Evolutionary conservation across 768 basidiomycete species (phyloP), one percentile per base, ranked within the genome.

Genomic region (Leccinum incarnatum): DNA sequence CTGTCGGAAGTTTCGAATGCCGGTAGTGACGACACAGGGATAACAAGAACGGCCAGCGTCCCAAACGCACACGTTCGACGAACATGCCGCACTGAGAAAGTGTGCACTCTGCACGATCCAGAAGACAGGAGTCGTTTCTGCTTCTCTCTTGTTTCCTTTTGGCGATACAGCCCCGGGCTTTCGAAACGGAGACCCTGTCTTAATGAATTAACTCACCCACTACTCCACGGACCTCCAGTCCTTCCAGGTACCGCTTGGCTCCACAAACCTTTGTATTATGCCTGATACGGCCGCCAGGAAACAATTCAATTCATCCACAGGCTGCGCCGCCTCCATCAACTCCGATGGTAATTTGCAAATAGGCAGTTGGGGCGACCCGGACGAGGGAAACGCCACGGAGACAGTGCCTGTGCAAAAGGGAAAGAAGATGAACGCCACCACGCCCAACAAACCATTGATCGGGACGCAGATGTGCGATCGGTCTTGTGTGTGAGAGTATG

Each of bases 341-440:
- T 53, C 45, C 61, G 56, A 66, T 66, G 58, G 51, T 30, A 45
- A 69, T 69, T 69, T 69, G 65, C 29, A 71, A 69, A 69, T 55
- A 50, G 46, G 5, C n/a, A 45, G 47, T 48, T 48, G 11, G 48
- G 60, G 58, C 34, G 67, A n/a, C 42, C 42, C 11, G 57, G 57
- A 64, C 56, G 62, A 64, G 61, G 48, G 58, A 66, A 21, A 65
- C 54, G 53, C 67, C 69, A 69, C 62, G 68, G 67, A 68, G 68
- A 62, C 60, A 47, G 48, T 45, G 42, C n/a, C 32, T 56, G 56
- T 48, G 47, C 47, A 19, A 45, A 45, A 45, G 19, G 23, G 15
- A 23, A 25, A 36, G 12, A 15, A 15, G 14, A 46, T 51, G 32
- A 45, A 52, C 59, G 67, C 64, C 69, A 69, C 57, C 62, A 63